Evolutionary conservation across 2,329 filamentous ascomycete species (phyloP).

Genomic region (Pseudogymnoascus destructans): DNA sequence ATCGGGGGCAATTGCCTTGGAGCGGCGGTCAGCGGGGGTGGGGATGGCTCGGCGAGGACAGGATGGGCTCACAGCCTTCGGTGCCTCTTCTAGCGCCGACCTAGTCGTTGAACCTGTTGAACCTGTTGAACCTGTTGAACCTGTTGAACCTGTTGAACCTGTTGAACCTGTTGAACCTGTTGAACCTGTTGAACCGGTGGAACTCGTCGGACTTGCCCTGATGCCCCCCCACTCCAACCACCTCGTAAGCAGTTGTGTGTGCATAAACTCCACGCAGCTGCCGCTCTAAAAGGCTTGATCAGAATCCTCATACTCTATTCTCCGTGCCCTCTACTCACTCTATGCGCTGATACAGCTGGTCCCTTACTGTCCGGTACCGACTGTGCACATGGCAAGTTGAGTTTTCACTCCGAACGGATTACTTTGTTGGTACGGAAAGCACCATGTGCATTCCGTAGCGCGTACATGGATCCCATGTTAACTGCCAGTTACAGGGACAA

Average conservation of each 20-base stretch:
- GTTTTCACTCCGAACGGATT: neutral
- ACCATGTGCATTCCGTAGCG: neutral
- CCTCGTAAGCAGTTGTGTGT: neutral
- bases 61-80: neutral
- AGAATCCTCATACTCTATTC: neutral
- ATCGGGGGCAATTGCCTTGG: neutral
- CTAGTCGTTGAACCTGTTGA: neutral
- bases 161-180: neutral
- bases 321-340: neutral
- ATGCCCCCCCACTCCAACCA: neutral
- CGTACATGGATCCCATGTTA: neutral
- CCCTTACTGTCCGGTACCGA: neutral
- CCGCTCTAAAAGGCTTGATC: neutral
- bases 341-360: neutral
- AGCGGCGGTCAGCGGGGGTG: neutral
- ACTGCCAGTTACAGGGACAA: neutral
- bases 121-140: neutral
- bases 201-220: too few species aligned
- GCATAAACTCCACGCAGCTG: neutral
- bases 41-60: neutral
- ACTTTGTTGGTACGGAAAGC: neutral
- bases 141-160: neutral
- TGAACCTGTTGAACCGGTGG: neutral
- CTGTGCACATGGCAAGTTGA: neutral
- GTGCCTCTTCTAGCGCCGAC: constrained; percentile 3